These are phyloP conservation scores for Quercus agrifolia DNA, from an alignment of 306 rosid genomes.

Conservation along the genomic window DNA sequence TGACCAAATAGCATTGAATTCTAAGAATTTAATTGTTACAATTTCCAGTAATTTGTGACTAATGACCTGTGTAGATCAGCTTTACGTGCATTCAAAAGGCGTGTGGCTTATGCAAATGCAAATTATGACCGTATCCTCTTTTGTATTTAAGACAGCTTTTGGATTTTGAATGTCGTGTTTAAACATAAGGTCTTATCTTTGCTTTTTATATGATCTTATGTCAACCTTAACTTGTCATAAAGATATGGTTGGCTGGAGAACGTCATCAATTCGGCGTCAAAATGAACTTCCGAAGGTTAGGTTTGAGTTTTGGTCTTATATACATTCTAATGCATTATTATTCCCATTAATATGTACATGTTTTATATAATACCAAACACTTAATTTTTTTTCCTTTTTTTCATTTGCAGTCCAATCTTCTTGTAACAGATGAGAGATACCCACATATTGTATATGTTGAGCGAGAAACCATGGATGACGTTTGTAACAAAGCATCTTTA, in stretches of 20 bases:
- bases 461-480: slow-evolving; percentile 36
- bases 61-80: slow-evolving; percentile 66
- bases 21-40: neutral
- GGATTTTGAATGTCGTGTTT: neutral
- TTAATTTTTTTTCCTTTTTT: slow-evolving; percentile 18
- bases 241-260: slow-evolving; percentile 99
- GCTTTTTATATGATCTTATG: slow-evolving; percentile 6
- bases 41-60: slow-evolving; percentile 11
- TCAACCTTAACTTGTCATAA: slow-evolving; percentile 46
- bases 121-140: slow-evolving; percentile 89
- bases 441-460: slow-evolving; percentile 71
- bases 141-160: slow-evolving; percentile 4
- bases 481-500: slow-evolving; percentile 25
- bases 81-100: slow-evolving; percentile 70
- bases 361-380: neutral
- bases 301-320: slow-evolving; percentile 15
- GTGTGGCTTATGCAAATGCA: slow-evolving; percentile 96
- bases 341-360: slow-evolving; percentile 18
- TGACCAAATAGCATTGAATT: slow-evolving; percentile 4
- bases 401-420: slow-evolving; percentile 63
- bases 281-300: slow-evolving; percentile 90
- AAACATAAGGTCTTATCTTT: neutral
- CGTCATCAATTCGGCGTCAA: slow-evolving; percentile 96
- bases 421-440: slow-evolving; percentile 59
- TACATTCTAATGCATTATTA: neutral